Evolutionary conservation across 352 stramenopile species (phyloP), one percentile per base, ranked within the genome.

Genomic region (Phytophthora megakarya): DNA sequence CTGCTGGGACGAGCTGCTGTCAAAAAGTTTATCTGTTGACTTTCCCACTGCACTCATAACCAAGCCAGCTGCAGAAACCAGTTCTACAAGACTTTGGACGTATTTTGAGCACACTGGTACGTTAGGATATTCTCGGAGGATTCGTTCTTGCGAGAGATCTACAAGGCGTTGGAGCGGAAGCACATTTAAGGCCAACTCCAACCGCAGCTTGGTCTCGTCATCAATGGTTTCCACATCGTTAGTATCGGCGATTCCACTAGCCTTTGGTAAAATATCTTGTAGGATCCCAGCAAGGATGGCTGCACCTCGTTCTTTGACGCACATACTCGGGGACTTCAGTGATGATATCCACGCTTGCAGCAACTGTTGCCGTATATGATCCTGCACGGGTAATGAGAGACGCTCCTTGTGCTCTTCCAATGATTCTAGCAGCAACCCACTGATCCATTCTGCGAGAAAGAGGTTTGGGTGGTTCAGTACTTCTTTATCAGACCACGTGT

Each of bases 371-470:
- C 82, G 81, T 28, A 93, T 75, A 10, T 73, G 55, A 51, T 86
- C 82, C 9, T 87, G 80, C 6, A 73, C 45, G 13, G 67, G 50
- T 13, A 70, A 71, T 11, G 71, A 69, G 3, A 91, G 51, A 16
- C 65, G 51, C 21, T 75, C 55, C 38, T 89, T 76, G 53, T 80
- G 79, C 25, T 63, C 32, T 22, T 78, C 67, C 8, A 91, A 66
- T 1, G 71, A 78, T 26, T 91, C 76, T 50, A 93, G 76, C 50
- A 97, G 46, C 28, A 97, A 70, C 5, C 73, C 74, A 53, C 81
- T 96, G 47, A 94, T 79, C 86, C 84, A 96, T 49, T 96, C 85
- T 0, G 88, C 88, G 18, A 97, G 72, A 52, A 90, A 92, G 1
- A 97, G 67, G 28, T 95, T 96, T 12, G 89, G 89, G 33, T 96